phyloP scores from a whole-genome alignment of 768 basidiomycete species.

The Leucocoprinus birnbaumii region DNA sequence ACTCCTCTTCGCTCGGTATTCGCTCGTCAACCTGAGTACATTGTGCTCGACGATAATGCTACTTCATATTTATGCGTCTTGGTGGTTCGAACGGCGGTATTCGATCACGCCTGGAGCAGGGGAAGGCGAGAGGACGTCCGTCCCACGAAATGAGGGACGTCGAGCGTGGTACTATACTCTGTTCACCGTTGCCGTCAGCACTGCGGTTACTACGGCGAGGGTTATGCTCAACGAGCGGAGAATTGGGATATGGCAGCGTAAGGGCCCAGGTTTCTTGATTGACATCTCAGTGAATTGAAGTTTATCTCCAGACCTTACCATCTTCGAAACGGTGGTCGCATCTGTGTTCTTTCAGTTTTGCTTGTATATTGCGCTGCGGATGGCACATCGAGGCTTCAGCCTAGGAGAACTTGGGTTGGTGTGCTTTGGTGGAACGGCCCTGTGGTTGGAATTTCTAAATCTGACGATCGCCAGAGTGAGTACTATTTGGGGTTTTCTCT shows the following conservation, averaged over 20 bases:
- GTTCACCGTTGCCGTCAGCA: slow-evolving; percentile 56
- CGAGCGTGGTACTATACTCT: slow-evolving; percentile 62
- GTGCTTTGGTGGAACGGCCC: slow-evolving; percentile 81
- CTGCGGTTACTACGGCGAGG: slow-evolving; percentile 47
- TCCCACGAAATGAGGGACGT: slow-evolving; percentile 68
- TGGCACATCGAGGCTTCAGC: slow-evolving; percentile 94
- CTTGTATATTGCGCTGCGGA: slow-evolving; percentile 82
- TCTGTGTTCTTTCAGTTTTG: slow-evolving; percentile 90
- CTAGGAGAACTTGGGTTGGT: slow-evolving; percentile 91
- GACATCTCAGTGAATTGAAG: neutral
- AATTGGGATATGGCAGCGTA: slow-evolving; percentile 71
- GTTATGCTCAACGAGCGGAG: slow-evolving; percentile 37
- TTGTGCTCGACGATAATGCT: slow-evolving; percentile 79
- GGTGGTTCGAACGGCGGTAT: slow-evolving; percentile 64
- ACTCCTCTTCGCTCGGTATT: slow-evolving; percentile 66
- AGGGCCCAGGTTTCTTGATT: slow-evolving; percentile 8
- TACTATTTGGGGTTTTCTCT: slow-evolving; percentile 8
- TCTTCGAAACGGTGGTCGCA: slow-evolving; percentile 68
- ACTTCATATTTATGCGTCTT: slow-evolving; percentile 75
- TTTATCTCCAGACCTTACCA: slow-evolving; percentile 59
- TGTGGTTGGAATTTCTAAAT: slow-evolving; percentile 85
- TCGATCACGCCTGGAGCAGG: slow-evolving; percentile 34
- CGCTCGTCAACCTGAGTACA: slow-evolving; percentile 75
- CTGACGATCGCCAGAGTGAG: slow-evolving; percentile 80
- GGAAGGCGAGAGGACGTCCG: slow-evolving; percentile 72